Evolutionary conservation across 1,139 yeast species (phyloP), one percentile per base, ranked within the genome.

Genomic region (Tardiomyces digboiensis): DNA sequence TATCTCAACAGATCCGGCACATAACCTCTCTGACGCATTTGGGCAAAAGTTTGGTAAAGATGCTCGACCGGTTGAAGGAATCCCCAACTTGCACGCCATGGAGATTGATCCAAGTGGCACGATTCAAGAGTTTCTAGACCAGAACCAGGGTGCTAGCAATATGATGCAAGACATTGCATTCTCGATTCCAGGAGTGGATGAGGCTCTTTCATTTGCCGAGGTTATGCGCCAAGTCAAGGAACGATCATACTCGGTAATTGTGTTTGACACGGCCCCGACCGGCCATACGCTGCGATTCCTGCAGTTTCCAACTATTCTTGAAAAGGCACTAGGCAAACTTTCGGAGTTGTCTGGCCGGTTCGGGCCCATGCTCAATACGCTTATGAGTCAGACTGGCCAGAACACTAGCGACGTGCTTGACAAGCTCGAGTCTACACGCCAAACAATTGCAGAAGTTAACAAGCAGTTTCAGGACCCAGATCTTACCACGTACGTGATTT

Each of bases 1-100:
- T 58, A 91, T 91, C 56, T 89, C 97, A 22, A 91, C 98, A 0
- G 98, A 91, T 66, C 98, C 98, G 21, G 98, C 98, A 3, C 98
- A 91, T 65, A 91, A 91, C 63, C 73, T 91, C 56, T 84, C 95
- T 29, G 98, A 91, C 64, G 98, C 98, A 1, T 91, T 91, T 66
- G 95, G 96, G 61, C 98, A 91, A 64, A 91, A 91, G 64, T 91
- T 91, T 60, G 95, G 95, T 55, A 91, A 91, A 62, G 98, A 91
- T 57, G 97, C 98, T 8, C 77, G 96, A 59, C 76, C 80, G 47
- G 97, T 91, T 21, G 87, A 91, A 39, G 97, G 97, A 1, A 75
- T 89, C 66, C 61, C 75, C 41, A 91, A 91, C 61, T 74, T 91
- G 57, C 82, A 89, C 39, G 94, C 97, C 70, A 91, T 91, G 98